Evolutionary conservation across 768 basidiomycete species (phyloP).

Genomic region (Mycena chlorophos): DNA sequence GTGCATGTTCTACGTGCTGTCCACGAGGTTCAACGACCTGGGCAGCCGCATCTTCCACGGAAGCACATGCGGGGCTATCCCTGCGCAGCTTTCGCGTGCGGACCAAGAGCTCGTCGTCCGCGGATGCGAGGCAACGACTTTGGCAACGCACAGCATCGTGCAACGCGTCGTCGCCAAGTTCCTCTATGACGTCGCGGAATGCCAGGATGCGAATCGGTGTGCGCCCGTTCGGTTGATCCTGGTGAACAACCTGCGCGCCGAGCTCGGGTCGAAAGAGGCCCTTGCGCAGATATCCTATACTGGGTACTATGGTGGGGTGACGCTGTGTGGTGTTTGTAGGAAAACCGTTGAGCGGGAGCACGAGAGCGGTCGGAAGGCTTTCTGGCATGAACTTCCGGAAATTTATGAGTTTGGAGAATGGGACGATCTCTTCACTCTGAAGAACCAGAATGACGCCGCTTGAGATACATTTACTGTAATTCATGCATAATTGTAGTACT

Average conservation of each 20-base stretch:
- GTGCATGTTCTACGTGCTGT: background rate
- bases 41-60: background rate
- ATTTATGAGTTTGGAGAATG: constrained; percentile 4
- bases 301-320: background rate
- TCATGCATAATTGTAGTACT: no score
- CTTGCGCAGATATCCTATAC: background rate
- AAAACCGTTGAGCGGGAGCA: background rate
- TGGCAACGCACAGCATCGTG: background rate
- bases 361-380: background rate
- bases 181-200: background rate
- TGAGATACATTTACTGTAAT: no score
- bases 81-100: background rate
- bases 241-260: no score
- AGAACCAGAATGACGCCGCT: no score
- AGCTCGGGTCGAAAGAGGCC: background rate
- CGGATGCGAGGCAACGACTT: background rate
- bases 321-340: background rate
- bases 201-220: no score
- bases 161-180: background rate
- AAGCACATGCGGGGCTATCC: background rate
- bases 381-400: constrained; percentile 3
- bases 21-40: background rate
- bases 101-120: background rate
- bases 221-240: no score
- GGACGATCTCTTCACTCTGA: no score